Evolutionary conservation across 2,329 filamentous ascomycete genomes (phyloP).

Genomic region (Phialophora verrucosa): DNA sequence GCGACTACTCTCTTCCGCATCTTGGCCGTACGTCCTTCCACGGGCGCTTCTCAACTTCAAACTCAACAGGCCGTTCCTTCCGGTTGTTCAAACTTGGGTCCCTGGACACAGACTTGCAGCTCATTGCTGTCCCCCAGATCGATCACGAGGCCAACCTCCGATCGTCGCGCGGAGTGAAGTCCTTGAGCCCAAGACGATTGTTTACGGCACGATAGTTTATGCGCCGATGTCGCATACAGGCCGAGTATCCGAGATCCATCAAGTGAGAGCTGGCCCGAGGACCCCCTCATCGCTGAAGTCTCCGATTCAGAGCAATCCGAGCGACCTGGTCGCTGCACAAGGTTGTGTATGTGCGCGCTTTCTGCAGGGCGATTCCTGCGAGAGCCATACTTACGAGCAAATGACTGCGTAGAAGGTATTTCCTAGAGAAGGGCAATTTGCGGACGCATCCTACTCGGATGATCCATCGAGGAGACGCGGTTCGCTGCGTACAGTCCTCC

Average conservation of each 20-base stretch:
- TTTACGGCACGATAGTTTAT: background rate
- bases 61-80: background rate
- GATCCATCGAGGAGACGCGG: too few species aligned
- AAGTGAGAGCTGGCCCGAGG: background rate
- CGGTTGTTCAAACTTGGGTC: background rate
- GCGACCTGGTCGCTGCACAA: background rate
- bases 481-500: background rate
- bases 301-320: background rate
- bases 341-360: background rate
- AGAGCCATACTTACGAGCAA: background rate
- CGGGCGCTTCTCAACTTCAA: background rate
- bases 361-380: background rate
- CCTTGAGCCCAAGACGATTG: background rate
- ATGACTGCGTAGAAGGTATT: background rate
- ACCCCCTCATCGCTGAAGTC: background rate
- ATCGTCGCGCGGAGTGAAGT: background rate
- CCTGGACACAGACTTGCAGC: background rate
- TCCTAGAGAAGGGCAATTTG: background rate
- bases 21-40: background rate
- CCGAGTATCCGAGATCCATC: background rate
- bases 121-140: background rate
- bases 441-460: background rate
- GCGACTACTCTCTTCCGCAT: background rate
- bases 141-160: background rate
- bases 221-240: background rate